Evolutionary conservation across 768 basidiomycete genomes (phyloP), one percentile per base, ranked within the genome.

Genomic region (Tephrocybe sp.): DNA sequence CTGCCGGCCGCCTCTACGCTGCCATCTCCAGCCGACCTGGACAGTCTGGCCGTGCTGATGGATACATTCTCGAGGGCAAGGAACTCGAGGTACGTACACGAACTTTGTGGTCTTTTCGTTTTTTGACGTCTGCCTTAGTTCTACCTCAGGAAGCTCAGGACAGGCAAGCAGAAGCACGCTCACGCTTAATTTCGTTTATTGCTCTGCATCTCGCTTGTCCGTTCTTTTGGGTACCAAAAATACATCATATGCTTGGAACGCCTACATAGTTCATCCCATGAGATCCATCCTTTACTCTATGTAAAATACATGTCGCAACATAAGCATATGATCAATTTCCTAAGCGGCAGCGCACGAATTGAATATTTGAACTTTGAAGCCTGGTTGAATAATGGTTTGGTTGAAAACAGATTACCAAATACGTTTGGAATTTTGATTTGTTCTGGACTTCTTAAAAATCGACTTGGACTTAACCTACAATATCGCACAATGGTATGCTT

Each of bases 11-110:
- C 72, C 82, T 99, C 57, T 95, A 98, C 68, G 97, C 97, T 58
- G 65, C 78, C 62, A 88, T 99, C 71, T 85, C 93, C 53, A 95
- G 92, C 71, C 86, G 97, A 70, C 97, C 97, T 50, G 97, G 97
- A 34, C 97, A 99, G 73, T 90, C 85, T 50, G 97, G 97, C 24
- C 93, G 97, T 59, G 86, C 89, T 51, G 97, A 99, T 70, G 97
- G 97, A 46, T 98, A 98, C 75, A 78, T 99, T 57, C 84, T 99
- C 48, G 97, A 99, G 79, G 97, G 97, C 66, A 94, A 92, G 76
- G 97, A 99, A 72, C 86, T 98, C 50, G 95, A 98, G 83, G 93
- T 96, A 58, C 45, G 80, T 66, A 39, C 54, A 40, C 9, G 28
- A 9, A 21, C 2, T 56, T 41, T 4, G 34, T 3, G 14, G 25